These are phyloP conservation scores for Melanogaster broomeanus DNA, from an alignment of 768 basidiomycete species.

Conservation along the genomic window DNA sequence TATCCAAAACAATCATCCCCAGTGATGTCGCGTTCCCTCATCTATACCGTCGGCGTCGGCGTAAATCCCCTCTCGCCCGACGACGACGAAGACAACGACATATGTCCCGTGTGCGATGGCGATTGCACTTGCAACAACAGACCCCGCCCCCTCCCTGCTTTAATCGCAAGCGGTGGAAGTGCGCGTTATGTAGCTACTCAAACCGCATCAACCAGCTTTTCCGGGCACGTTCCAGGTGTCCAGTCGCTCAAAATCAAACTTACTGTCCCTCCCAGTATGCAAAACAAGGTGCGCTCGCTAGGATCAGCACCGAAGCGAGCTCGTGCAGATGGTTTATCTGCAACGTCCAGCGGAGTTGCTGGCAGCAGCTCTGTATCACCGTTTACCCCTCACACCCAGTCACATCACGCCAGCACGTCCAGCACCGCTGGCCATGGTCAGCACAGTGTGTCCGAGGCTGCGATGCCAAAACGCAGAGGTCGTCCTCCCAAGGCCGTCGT, in stretches of 20 bases:
- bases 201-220: constrained; percentile 38
- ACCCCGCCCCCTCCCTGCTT: constrained; percentile 34
- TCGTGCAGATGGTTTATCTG: constrained; percentile 22
- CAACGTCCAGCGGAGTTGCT: constrained; percentile 43
- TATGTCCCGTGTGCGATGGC: constrained; percentile 89
- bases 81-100: constrained; percentile 83
- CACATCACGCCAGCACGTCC: constrained; percentile 14
- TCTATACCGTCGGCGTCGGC: constrained; percentile 61
- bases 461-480: constrained; percentile 49
- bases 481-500: constrained; percentile 54
- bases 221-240: constrained; percentile 29
- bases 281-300: constrained; percentile 41
- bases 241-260: constrained; percentile 70
- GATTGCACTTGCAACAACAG: constrained; percentile 77
- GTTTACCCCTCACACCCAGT: constrained; percentile 8
- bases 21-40: constrained; percentile 68
- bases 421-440: constrained; percentile 32
- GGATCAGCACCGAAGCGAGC: constrained; percentile 31
- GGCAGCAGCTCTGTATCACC: constrained; percentile 18
- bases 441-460: constrained; percentile 10
- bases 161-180: constrained; percentile 33
- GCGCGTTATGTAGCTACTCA: constrained; percentile 40
- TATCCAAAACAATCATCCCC: constrained; percentile 52
- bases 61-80: constrained; percentile 38
- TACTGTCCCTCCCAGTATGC: constrained; percentile 58